A percentile compares a stretch with the other conserved stretches of the same genome.
These are phyloP conservation scores for Coemansia sp. DNA, from an alignment of 192 early-diverging fungal species.

Conservation along the genomic window DNA sequence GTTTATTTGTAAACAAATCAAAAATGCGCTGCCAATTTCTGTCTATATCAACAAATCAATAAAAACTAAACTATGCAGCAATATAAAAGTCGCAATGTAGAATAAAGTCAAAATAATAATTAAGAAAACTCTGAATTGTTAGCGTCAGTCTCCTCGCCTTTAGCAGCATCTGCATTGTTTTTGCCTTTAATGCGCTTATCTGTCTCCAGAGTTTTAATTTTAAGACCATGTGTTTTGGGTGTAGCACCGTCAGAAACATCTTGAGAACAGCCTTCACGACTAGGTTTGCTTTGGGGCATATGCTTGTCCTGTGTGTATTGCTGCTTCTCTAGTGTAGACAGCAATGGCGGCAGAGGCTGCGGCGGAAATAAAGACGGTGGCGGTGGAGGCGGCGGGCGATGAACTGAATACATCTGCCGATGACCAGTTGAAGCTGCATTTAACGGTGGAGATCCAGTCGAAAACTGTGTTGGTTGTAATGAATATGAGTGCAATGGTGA, in stretches of 20 bases:
- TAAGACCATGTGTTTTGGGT: background rate
- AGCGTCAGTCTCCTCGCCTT: background rate
- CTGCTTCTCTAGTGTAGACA: background rate
- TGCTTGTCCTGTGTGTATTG: background rate
- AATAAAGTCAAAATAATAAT: background rate
- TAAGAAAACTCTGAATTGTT: background rate
- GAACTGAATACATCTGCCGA: background rate
- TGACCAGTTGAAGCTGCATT: background rate
- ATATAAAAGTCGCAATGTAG: background rate
- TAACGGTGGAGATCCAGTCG: background rate
- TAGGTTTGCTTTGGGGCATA: background rate
- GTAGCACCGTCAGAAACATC: background rate
- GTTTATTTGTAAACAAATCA: background rate
- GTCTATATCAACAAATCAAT: background rate
- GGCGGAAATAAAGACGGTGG: background rate
- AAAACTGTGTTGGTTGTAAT: too few relatives aligned
- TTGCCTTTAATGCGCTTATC: background rate
- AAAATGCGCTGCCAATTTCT: too few relatives aligned
- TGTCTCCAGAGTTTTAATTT: background rate
- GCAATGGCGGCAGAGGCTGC: background rate
- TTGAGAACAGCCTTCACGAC: background rate
- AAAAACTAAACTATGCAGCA: background rate
- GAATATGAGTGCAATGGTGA: background rate
- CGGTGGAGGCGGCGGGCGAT: slow-evolving; percentile 1
- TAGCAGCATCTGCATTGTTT: background rate